Base-by-base conservation (phyloP, 768 basidiomycete genomes). In the Tulasnella sp. region DNA sequence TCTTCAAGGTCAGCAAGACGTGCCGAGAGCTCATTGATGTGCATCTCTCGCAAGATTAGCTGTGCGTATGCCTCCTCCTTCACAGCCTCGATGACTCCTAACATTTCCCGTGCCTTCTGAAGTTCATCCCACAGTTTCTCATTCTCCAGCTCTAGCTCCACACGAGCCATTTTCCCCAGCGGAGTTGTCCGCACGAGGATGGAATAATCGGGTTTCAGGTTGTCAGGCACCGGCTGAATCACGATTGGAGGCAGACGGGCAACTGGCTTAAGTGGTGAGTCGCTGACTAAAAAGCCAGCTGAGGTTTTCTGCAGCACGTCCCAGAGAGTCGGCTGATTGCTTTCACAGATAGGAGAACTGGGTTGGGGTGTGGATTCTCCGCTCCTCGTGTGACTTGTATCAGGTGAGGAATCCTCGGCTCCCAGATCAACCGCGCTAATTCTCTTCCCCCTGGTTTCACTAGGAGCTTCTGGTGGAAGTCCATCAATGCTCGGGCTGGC, bases 41-140 rank as follows among this genome's bases (percentile, higher is more conserved):
- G 68, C 25, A 72, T 40, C 22, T 72, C 45, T 22, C 40, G 45
- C 40, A 72, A n/a, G 29, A 72, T 38, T 3, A 72, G 34, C 34
- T 72, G 45, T 49, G 45, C n/a, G 25, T 72, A 34, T 31, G 71
- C 71, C 45, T 34, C 71, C 17, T 52, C 40, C 34, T 72, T 72
- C 5, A 72, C 45, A 39, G 36, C 11, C 22, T 49, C 38, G 9
- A 40, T 14, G 14, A 72, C 45, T 11, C 4, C 45, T 19, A 40
- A 31, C 22, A n/a, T 25, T n/a, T n/a, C 68, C 39, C 34, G 36
- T 70, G 68, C 12, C 68, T 70, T 40, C 34, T 40, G 22, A 40
- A 70, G 68, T 17, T 37, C 36, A 22, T 37, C 68, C 9, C 68
- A 14, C 6, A 70, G 71, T 42, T n/a, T 52, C 38, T 40, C 71